Evolutionary conservation across 768 basidiomycete species (phyloP).

Genomic region (Mycena sanguinolenta): DNA sequence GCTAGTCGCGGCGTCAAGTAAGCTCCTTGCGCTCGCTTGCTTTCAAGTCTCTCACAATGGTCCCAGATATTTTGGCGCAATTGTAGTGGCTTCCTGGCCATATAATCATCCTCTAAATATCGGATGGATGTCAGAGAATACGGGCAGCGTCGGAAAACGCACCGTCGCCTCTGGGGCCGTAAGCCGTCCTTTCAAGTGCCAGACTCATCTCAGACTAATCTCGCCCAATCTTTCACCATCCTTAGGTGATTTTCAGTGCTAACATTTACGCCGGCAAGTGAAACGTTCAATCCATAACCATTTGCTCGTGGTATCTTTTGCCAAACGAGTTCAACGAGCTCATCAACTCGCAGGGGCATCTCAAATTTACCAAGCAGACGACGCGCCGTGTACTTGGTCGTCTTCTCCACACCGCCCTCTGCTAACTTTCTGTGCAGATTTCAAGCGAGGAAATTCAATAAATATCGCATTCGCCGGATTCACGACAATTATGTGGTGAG

Average conservation of each 20-base stretch:
- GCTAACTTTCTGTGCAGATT: slow-evolving; percentile 39
- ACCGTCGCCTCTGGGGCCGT: slow-evolving; percentile 53
- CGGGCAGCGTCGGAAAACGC: slow-evolving; percentile 40
- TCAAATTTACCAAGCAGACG: slow-evolving; percentile 53
- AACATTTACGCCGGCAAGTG: too few relatives aligned
- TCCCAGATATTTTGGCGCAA: slow-evolving; percentile 47
- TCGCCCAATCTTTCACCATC: too few relatives aligned
- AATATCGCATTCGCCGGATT: slow-evolving; percentile 51
- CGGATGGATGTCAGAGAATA: slow-evolving; percentile 58
- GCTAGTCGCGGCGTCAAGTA: slow-evolving; percentile 48
- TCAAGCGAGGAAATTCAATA: slow-evolving; percentile 52
- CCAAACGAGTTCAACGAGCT: neutral
- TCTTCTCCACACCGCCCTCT: neutral
- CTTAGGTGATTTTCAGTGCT: too few relatives aligned
- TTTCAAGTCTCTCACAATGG: neutral
- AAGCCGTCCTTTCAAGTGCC: too few relatives aligned
- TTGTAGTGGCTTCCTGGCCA: slow-evolving; percentile 54
- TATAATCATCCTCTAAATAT: slow-evolving; percentile 55
- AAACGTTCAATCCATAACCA: too few relatives aligned
- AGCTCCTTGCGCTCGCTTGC: neutral
- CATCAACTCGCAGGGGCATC: slow-evolving; percentile 30
- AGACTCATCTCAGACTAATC: too few relatives aligned
- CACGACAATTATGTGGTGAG: slow-evolving; percentile 48
- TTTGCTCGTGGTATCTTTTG: too few relatives aligned
- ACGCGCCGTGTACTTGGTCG: slow-evolving; percentile 47